These are phyloP conservation scores for Malus hybrid DNA, from an alignment of 331 rosid species.

Conservation along the genomic window DNA sequence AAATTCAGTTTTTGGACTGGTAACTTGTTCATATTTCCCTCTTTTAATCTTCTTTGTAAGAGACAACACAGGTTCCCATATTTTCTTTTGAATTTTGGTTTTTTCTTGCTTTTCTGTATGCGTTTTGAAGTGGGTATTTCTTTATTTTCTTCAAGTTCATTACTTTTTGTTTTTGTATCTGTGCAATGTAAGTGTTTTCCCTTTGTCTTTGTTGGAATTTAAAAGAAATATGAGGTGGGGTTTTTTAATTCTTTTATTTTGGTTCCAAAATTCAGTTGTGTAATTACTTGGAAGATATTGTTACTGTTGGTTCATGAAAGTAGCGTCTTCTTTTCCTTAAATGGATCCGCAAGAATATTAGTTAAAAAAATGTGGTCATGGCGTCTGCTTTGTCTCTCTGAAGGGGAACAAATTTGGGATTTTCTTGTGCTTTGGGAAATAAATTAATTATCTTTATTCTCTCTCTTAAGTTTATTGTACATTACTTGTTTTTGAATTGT, in stretches of 20 bases:
- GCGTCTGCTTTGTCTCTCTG: neutral
- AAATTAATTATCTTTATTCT: neutral
- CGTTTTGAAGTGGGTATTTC: neutral
- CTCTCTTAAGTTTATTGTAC: neutral
- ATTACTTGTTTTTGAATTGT: neutral
- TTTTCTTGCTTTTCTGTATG: neutral
- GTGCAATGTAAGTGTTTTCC: neutral
- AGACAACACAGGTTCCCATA: neutral
- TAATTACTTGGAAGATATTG: neutral
- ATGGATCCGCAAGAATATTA: neutral
- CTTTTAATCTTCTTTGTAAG: neutral
- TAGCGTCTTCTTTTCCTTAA: neutral
- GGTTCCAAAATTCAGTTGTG: constrained; percentile 1
- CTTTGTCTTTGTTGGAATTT: neutral
- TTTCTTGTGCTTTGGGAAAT: neutral
- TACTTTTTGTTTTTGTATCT: neutral
- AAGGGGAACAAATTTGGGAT: neutral
- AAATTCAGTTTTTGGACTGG: constrained; percentile 79
- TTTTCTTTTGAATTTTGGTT: neutral
- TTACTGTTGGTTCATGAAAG: neutral
- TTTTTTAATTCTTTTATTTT: neutral
- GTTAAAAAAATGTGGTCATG: neutral
- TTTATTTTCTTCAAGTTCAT: neutral
- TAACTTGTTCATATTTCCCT: neutral
- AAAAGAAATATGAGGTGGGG: neutral